Base-by-base conservation (phyloP, 208 protist species). In the Crithidia mellificae region DNA sequence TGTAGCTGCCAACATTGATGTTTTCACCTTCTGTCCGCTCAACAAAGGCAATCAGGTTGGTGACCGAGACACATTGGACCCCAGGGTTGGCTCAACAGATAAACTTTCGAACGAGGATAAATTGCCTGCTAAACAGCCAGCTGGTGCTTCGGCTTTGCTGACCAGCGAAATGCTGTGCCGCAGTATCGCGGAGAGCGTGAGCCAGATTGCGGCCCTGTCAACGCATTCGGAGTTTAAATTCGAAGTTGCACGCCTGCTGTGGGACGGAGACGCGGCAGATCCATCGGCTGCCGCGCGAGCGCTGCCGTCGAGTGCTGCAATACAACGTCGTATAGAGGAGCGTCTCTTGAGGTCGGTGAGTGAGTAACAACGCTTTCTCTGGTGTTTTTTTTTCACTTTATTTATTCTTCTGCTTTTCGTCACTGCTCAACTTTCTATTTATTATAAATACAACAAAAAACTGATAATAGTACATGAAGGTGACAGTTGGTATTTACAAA, bases 111-210 rank as follows among this genome's bases (percentile, higher is more conserved):
- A n/a, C n/a, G n/a, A n/a, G n/a, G n/a, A n/a, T n/a, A n/a, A n/a
- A n/a, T n/a, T n/a, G n/a, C n/a, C n/a, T n/a, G n/a, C n/a, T n/a
- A n/a, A n/a, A n/a, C n/a, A n/a, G n/a, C n/a, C n/a, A n/a, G n/a
- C n/a, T n/a, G n/a, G n/a, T n/a, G n/a, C n/a, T 14, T 39, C 47
- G 14, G 38, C 49, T 19, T 5, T 22, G 46, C 51, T 64, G 19
- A 75, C 72, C 1, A 63, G 41, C 2, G 65, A 65, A 17, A 68
- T 70, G 52, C 64, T 63, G 53, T 83, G 30, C 44, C 73, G 44
- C 58, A 90, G 81, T 55, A 87, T 91, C 50, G 81, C 88, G 4
- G 85, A 82, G 25, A 94, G 85, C 59, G 58, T 94, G 46, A 63
- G 74, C 1, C 62, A 63, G 2, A 84, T 94, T 55, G 44, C 90